Evolutionary conservation across 2,329 filamentous ascomycete species (phyloP).

Genomic region (Fusarium sp.): DNA sequence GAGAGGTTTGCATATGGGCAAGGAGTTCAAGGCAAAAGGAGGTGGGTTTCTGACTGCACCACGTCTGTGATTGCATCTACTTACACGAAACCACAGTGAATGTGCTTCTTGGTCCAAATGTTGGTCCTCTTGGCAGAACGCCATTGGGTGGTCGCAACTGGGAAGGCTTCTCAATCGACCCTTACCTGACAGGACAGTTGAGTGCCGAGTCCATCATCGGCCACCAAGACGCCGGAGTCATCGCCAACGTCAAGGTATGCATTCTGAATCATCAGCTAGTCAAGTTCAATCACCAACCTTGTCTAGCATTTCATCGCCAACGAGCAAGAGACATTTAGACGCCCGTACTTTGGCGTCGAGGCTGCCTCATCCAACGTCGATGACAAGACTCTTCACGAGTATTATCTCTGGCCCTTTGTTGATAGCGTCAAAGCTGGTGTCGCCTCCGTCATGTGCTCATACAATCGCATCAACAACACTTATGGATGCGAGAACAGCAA

Average conservation of each 20-base stretch:
- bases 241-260: conserved; percentile 78
- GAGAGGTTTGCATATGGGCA: conserved; percentile 68
- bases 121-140: conserved; percentile 80
- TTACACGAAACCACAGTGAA: conserved; percentile 63
- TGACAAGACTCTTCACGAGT: conserved; percentile 76
- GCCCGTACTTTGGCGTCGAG: conserved; percentile 61
- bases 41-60: conserved; percentile 58
- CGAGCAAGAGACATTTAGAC: conserved; percentile 71
- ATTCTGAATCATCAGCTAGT: accelerated
- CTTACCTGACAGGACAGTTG: conserved; percentile 78
- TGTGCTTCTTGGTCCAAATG: conserved; percentile 78
- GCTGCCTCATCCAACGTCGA: conserved; percentile 75
- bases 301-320: conserved; percentile 70
- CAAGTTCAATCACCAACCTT: accelerated
- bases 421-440: conserved; percentile 72
- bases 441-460: conserved; percentile 76
- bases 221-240: conserved; percentile 83
- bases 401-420: conserved; percentile 77
- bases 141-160: conserved; percentile 81
- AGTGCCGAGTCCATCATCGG: conserved; percentile 82
- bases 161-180: conserved; percentile 82
- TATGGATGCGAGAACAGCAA: conserved; percentile 83
- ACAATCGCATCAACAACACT: conserved; percentile 80
- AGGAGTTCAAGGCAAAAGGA: conserved; percentile 71
- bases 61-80: accelerated